Conservation (phyloP, 208 protist genomes). For the Acanthamoeba lenticulata region DNA sequence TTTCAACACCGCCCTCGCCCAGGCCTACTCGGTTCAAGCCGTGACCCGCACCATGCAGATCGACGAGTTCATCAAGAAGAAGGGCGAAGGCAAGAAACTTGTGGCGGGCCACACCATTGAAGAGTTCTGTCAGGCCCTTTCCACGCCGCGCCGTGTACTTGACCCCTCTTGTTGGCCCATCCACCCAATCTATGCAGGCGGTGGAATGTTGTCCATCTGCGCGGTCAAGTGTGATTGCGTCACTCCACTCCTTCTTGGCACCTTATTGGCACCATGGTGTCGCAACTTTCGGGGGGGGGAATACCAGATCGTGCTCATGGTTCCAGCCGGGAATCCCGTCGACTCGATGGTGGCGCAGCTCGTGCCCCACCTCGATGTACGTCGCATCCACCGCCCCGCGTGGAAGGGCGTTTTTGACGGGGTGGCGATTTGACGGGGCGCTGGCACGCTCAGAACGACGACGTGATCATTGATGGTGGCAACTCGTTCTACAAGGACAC, state of each 20-base stretch:
- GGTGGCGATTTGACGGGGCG: too few relatives aligned
- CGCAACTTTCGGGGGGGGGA: neutral
- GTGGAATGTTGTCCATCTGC: too few relatives aligned
- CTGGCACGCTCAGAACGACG: constrained; percentile 90
- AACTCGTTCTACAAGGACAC: constrained; percentile 94
- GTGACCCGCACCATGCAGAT: neutral
- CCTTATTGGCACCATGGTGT: neutral
- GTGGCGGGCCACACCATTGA: constrained; percentile 3
- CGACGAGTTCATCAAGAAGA: constrained; percentile 40
- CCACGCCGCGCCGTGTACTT: constrained; percentile 89
- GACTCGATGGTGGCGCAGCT: constrained; percentile 92
- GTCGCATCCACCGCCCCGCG: constrained; percentile 89
- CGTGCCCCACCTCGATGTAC: constrained; percentile 69
- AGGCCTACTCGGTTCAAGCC: neutral
- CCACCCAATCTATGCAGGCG: too few relatives aligned
- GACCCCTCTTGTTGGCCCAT: neutral
- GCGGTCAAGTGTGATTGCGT: too few relatives aligned
- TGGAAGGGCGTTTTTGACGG: too few relatives aligned
- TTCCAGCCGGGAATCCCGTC: constrained; percentile 95
- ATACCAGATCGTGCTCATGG: constrained; percentile 94
- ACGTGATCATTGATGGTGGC: constrained; percentile 89
- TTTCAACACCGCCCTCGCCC: constrained; percentile 26
- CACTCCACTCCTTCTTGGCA: neutral
- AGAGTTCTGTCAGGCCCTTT: constrained; percentile 4
- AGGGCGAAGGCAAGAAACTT: constrained; percentile 41